Conservation (phyloP, 2,329 filamentous ascomycete genomes). For the Exophiala viscosa region DNA sequence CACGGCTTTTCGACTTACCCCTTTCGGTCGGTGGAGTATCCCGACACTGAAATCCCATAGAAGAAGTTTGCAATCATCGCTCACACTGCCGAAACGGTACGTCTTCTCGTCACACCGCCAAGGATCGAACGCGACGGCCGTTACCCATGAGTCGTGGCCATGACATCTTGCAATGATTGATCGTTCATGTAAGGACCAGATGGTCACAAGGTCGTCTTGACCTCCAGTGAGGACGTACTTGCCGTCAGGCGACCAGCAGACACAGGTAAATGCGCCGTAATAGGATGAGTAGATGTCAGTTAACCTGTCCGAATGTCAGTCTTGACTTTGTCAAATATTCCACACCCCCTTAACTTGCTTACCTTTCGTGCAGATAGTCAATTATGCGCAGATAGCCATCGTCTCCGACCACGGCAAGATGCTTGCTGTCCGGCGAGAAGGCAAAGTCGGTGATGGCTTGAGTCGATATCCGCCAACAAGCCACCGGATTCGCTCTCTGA, state of each 20-base stretch:
- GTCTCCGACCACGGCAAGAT: constrained; percentile 86
- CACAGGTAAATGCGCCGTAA: constrained; percentile 87
- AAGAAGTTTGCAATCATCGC: constrained; percentile 84
- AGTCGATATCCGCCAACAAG: constrained; percentile 87
- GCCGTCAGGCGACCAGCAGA: constrained; percentile 96
- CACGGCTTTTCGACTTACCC: constrained; percentile 54
- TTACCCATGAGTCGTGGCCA: constrained; percentile 94
- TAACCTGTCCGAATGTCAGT: constrained; percentile 53
- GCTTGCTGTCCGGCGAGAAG: constrained; percentile 83
- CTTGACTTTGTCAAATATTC: constrained; percentile 6
- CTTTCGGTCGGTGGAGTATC: constrained; percentile 89
- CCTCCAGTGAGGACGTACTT: constrained; percentile 94
- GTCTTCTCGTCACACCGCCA: constrained; percentile 96
- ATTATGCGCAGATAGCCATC: constrained; percentile 87
- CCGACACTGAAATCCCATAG: constrained; percentile 97
- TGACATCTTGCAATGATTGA: constrained; percentile 87
- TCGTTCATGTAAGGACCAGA: constrained; percentile 85
- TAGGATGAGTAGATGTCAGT: constrained; percentile 84
- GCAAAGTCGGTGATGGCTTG: constrained; percentile 86
- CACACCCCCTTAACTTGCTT: constrained; percentile 33
- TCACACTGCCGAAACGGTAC: constrained; percentile 93
- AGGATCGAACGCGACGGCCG: constrained; percentile 87
- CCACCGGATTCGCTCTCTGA: constrained; percentile 88
- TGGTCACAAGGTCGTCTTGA: constrained; percentile 92
- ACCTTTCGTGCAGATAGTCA: constrained; percentile 89